Base-by-base conservation (phyloP, 1,284 basidiomycete species). In the Paramarasmius palmivorus region DNA sequence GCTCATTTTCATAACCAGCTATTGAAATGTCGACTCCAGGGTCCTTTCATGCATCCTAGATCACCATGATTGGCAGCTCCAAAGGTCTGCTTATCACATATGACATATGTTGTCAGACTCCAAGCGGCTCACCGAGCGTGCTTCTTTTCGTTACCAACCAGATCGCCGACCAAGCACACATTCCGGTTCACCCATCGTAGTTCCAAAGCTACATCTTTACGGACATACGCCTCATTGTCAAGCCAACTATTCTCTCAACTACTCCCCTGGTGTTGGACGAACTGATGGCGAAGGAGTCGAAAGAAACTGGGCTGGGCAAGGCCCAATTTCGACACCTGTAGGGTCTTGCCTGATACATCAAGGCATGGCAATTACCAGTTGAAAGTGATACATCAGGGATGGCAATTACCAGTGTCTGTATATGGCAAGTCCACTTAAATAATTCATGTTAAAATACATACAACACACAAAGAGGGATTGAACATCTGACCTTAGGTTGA, bases 201-300 rank as follows among this genome's bases (percentile, higher is more conserved):
- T 69, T 29, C 63, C 64, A 7, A 68, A 68, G 48, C 54, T 64
- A 4, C 68, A 70, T 52, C 54, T 66, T 25, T 44, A 49, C 14
- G 63, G 58, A 0, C 68, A 70, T 54, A 59, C 54, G 2, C 10
- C 48, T 1, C 6, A 32, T 1, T 65, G 62, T 52, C 67, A 66
- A 19, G 34, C 56, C 0, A 10, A 25, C 1, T 68, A 37, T 38
- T 66, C 63, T 0, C 58, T 69, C n/a, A 67, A 66, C 49, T 66
- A 40, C n/a, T 7, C 54, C 2, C 38, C 3, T 0, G 50, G 61
- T 1, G 59, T 55, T n/a, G 66, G 58, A 1, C 44, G 60, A 14
- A 70, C 65, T 0, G 64, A 67, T 50, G 66, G 65, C 0, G 67
- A 71, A 42, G 66, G 64, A 0, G 58, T 68, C 14, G 69, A 71